A percentile compares a stretch with the other conserved stretches of the same genome.
These are phyloP conservation scores for Lactifluus echinatus DNA, from an alignment of 768 basidiomycete species.

Conservation along the genomic window DNA sequence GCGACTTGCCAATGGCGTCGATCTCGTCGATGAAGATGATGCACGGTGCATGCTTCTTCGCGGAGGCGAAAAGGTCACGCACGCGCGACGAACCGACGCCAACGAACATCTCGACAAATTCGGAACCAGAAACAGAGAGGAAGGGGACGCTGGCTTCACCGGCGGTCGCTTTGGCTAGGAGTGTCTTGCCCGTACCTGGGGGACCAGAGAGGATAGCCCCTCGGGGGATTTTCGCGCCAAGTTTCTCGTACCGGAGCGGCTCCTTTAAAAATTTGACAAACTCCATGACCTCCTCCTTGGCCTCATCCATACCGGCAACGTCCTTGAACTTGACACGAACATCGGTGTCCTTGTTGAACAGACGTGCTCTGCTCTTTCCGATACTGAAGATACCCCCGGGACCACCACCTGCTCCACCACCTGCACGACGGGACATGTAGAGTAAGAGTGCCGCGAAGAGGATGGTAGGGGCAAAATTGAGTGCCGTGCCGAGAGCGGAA, in stretches of 20 bases:
- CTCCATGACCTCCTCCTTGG: slow-evolving; percentile 99
- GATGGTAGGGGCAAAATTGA: slow-evolving; percentile 93
- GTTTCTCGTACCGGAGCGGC: slow-evolving; percentile 85
- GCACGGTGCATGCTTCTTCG: slow-evolving; percentile 95
- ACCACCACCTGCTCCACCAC: slow-evolving; percentile 48
- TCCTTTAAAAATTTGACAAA: slow-evolving; percentile 99
- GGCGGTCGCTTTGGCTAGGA: slow-evolving; percentile 96
- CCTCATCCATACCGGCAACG: slow-evolving; percentile 99
- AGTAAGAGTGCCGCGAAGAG: slow-evolving; percentile 85
- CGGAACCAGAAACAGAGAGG: slow-evolving; percentile 96
- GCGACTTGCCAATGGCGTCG: slow-evolving; percentile 94
- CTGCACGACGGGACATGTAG: slow-evolving; percentile 73
- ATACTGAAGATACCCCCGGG: slow-evolving; percentile 94
- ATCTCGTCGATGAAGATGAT: slow-evolving; percentile 99
- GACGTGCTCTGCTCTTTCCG: slow-evolving; percentile 87
- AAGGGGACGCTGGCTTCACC: slow-evolving; percentile 98
- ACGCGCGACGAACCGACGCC: slow-evolving; percentile 97
- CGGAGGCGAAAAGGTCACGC: slow-evolving; percentile 93
- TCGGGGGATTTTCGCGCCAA: slow-evolving; percentile 96
- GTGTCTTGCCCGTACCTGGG: slow-evolving; percentile 96
- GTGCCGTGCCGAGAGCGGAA: slow-evolving; percentile 66
- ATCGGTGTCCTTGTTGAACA: slow-evolving; percentile 96
- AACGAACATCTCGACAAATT: slow-evolving; percentile 99
- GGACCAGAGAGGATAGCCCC: slow-evolving; percentile 93
- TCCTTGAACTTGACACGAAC: slow-evolving; percentile 92